Percentiles rank a stretch among this genome's conserved stretches.
Evolutionary conservation across 139 green algal genomes (phyloP).

Genomic region (Chlorella sp.): DNA sequence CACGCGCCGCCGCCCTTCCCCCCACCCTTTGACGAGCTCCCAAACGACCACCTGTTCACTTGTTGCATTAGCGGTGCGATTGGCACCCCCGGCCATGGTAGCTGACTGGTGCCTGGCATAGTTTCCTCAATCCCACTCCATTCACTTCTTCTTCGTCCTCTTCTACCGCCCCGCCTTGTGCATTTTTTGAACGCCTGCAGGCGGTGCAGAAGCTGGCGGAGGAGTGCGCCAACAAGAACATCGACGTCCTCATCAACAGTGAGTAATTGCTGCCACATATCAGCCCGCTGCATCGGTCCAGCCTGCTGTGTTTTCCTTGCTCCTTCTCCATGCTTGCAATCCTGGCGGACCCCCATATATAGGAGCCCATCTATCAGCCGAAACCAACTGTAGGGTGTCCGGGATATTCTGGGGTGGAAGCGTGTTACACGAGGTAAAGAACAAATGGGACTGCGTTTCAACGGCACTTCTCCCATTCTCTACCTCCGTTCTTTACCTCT

Average conservation of each 20-base stretch:
- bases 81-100: too few relatives aligned
- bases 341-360: too few relatives aligned
- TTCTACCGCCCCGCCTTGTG: background rate
- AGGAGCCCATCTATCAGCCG: too few relatives aligned
- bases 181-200: background rate
- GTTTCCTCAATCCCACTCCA: background rate
- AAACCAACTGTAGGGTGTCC: too few relatives aligned
- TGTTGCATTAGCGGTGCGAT: background rate
- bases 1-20: constrained; percentile 37
- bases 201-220: constrained; percentile 21
- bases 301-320: too few relatives aligned
- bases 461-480: too few relatives aligned
- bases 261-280: too few relatives aligned
- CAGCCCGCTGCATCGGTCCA: too few relatives aligned
- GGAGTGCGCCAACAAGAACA: constrained; percentile 52
- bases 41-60: background rate
- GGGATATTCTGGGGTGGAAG: too few relatives aligned
- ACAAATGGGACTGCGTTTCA: background rate
- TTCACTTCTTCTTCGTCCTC: background rate
- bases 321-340: too few relatives aligned
- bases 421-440: too few relatives aligned
- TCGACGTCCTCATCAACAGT: constrained; percentile 82
- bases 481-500: too few relatives aligned
- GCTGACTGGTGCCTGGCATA: background rate
- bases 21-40: constrained; percentile 13